Evolutionary conservation across 495 filamentous ascomycete genomes (phyloP).

Genomic region (Chaetomium cochliodes): DNA sequence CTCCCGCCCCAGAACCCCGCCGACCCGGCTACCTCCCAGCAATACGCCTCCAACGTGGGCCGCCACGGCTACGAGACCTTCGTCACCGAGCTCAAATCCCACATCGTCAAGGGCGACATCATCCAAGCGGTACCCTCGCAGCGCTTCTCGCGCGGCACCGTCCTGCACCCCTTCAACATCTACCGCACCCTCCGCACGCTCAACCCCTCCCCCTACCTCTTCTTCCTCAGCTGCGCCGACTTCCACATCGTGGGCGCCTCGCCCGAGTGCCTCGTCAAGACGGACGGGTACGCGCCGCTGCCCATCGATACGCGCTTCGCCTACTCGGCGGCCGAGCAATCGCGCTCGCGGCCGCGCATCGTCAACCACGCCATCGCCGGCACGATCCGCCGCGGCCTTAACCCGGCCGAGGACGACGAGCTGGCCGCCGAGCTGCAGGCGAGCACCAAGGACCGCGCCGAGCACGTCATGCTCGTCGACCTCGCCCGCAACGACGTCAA

Average conservation of each 20-base stretch:
- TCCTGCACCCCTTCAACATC: constrained; percentile 95
- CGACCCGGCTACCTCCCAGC: constrained; percentile 58
- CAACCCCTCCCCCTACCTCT: constrained; percentile 94
- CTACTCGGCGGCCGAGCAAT: constrained; percentile 27
- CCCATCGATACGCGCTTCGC: constrained; percentile 33
- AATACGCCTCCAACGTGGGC: constrained; percentile 91
- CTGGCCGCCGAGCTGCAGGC: constrained; percentile 75
- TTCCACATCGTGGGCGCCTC: constrained; percentile 96
- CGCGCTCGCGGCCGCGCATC: constrained; percentile 62
- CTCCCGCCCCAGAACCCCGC: constrained; percentile 75
- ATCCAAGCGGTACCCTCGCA: constrained; percentile 97
- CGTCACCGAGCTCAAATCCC: constrained; percentile 75
- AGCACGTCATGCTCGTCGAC: constrained; percentile 99
- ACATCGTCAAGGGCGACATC: constrained; percentile 88
- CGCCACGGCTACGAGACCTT: constrained; percentile 82
- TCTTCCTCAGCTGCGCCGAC: constrained; percentile 85
- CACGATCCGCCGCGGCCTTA: constrained; percentile 83
- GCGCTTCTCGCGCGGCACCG: constrained; percentile 82
- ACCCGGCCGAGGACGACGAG: constrained; percentile 71
- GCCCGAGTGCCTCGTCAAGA: constrained; percentile 90
- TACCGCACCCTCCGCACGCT: constrained; percentile 94
- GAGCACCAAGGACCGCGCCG: constrained; percentile 89
- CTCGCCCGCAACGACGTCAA: constrained; percentile 95
- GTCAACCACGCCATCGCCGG: constrained; percentile 97
- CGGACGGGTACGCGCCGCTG: constrained; percentile 52